Conservation (phyloP, 345 rosid genomes). For the Sisymbrium altissimum region DNA sequence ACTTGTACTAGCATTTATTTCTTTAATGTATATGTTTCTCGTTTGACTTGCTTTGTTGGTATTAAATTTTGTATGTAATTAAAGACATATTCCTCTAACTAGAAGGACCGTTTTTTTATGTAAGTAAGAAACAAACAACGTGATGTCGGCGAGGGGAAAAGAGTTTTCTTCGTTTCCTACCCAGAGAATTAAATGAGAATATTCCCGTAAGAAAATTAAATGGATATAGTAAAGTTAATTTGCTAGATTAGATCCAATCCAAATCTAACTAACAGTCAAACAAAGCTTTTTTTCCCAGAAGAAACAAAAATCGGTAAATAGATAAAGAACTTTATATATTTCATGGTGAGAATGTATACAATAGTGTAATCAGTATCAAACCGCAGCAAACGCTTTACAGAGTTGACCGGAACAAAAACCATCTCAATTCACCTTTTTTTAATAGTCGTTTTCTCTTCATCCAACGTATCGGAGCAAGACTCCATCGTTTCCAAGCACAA, state of each 20-base stretch:
- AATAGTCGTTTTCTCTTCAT: conserved; percentile 24
- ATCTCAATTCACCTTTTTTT: not conserved
- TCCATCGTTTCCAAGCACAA: conserved; percentile 86
- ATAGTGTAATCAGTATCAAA: not conserved
- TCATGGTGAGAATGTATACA: not conserved
- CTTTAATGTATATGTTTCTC: not conserved
- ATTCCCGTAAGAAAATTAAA: not conserved
- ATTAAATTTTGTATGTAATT: not conserved
- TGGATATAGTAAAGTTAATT: not conserved
- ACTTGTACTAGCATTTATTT: not conserved
- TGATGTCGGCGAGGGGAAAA: not conserved
- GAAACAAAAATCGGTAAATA: not conserved
- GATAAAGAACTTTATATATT: not conserved
- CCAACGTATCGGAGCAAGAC: conserved; percentile 95
- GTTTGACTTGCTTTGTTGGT: not conserved
- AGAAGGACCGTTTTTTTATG: no score
- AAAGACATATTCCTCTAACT: no score
- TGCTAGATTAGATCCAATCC: not conserved
- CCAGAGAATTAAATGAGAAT: not conserved
- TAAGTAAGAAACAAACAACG: not conserved
- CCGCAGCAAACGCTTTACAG: conserved; percentile 10
- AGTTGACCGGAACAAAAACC: not conserved
- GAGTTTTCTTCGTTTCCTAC: not conserved
- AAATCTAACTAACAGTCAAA: conserved; percentile 13
- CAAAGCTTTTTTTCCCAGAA: not conserved